Base-by-base conservation (phyloP, 305 asterid species). In the Fraxinus platypoda region DNA sequence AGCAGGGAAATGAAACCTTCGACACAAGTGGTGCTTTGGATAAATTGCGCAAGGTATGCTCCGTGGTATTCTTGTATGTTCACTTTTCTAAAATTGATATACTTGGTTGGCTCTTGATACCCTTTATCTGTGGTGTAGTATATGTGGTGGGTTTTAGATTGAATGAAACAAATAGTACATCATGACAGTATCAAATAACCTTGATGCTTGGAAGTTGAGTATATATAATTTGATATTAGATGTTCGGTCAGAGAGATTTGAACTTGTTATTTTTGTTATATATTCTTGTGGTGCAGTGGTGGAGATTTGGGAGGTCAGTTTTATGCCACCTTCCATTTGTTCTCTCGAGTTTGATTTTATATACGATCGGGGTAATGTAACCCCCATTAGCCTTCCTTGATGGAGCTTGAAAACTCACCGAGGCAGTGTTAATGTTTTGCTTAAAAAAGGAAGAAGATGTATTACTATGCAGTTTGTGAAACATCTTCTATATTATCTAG, bases 1-100 rank as follows among this genome's bases (percentile, higher is more conserved):
- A 96, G 91, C 94, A 93, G 82, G 99, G 99, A 75, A 96, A 94
- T 91, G 98, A 94, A 87, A 96, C 98, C 70, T 96, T 96, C 8
- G 99, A 96, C 87, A 93, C 98, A 43, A 96, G 99, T 85, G 99
- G 99, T 80, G 99, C 98, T 86, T 91, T 93, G 80, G 99, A 96
- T 93, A 96, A 91, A 89, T 86, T 96, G 87, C 97, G 98, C 64
- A 96, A 96, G 98, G 99, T 96, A 43, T 80, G 87, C 72, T 84
- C 81, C 78, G 34, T 78, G 23, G 54, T 78, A 71, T 82, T 82
- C 82, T 31, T 84, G 80, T 78, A 74, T 81, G 33, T 72, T 78
- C 66, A 73, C 81, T 79, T 26, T 21, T 80, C 81, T 15, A 12
- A 46, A 76, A 38, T 57, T 70, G 78, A 77, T 78, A n/a, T 76